Conservation (phyloP, 2,329 filamentous ascomycete species). For the Colletotrichum musicola region DNA sequence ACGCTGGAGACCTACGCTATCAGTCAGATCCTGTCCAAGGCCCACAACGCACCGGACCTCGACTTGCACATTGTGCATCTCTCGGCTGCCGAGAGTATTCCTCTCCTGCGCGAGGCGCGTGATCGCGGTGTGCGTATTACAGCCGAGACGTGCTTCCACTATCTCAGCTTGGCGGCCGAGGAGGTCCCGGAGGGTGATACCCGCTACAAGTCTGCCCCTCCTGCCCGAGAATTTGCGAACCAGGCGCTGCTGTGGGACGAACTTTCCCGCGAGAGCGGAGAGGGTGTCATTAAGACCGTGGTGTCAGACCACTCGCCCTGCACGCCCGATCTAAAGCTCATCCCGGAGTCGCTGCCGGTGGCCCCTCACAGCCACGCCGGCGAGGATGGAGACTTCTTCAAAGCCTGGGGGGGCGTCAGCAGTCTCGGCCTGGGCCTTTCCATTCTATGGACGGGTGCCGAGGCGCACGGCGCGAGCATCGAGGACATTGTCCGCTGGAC, state of each 20-base stretch:
- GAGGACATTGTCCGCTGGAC: conserved; percentile 89
- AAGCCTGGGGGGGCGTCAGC: conserved; percentile 95
- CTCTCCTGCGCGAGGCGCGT: conserved; percentile 81
- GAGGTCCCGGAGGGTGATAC: conserved; percentile 87
- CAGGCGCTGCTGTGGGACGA: conserved; percentile 91
- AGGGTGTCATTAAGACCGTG: conserved; percentile 89
- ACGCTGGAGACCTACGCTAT: conserved; percentile 93
- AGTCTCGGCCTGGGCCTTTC: conserved; percentile 94
- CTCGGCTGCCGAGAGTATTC: conserved; percentile 87
- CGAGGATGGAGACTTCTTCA: conserved; percentile 85
- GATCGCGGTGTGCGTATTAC: conserved; percentile 84
- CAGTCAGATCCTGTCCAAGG: conserved; percentile 84
- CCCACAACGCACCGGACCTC: conserved; percentile 82
- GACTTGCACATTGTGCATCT: conserved; percentile 95
- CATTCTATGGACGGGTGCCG: conserved; percentile 86
- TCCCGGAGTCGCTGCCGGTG: conserved; percentile 75
- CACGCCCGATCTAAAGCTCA: conserved; percentile 92
- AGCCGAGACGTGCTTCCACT: conserved; percentile 96
- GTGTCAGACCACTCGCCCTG: conserved; percentile 97
- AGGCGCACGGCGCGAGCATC: conserved; percentile 71
- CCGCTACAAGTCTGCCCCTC: conserved; percentile 93
- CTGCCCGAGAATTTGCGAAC: conserved; percentile 85
- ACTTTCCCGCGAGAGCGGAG: conserved; percentile 64
- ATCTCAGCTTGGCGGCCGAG: conserved; percentile 87
- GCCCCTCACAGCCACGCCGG: conserved; percentile 43